Percentiles rank a stretch among this genome's conserved stretches.
Conservation (phyloP, 768 basidiomycete species). For the Boletus patriciae region DNA sequence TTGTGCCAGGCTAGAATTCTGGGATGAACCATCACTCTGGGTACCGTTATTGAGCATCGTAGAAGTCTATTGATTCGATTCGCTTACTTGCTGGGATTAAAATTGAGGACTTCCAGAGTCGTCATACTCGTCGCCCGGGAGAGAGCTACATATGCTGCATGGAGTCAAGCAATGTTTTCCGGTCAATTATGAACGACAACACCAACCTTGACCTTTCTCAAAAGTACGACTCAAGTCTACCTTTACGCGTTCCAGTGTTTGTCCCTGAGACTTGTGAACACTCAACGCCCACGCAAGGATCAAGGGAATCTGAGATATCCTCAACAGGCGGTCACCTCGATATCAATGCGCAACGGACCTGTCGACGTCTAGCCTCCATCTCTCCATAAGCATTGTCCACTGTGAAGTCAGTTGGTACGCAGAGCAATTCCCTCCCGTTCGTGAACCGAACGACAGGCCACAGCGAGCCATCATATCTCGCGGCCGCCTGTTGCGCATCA, state of each 20-base stretch:
- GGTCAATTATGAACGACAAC: background rate
- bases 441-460: slow-evolving; percentile 68
- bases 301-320: slow-evolving; percentile 48
- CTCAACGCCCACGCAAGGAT: slow-evolving; percentile 86
- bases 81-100: slow-evolving; percentile 56
- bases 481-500: slow-evolving; percentile 13
- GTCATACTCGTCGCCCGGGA: slow-evolving; percentile 72
- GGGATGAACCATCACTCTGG: slow-evolving; percentile 64
- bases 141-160: slow-evolving; percentile 65
- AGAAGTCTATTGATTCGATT: background rate
- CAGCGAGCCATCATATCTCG: slow-evolving; percentile 26
- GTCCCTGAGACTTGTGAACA: slow-evolving; percentile 89
- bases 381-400: slow-evolving; percentile 58
- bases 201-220: slow-evolving; percentile 73
- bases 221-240: slow-evolving; percentile 76
- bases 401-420: slow-evolving; percentile 60
- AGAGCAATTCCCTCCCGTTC: slow-evolving; percentile 45
- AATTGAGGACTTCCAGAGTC: slow-evolving; percentile 62
- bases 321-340: background rate
- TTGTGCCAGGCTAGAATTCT: slow-evolving; percentile 61
- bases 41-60: background rate
- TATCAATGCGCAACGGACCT: slow-evolving; percentile 39
- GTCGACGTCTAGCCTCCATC: slow-evolving; percentile 58
- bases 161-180: background rate
- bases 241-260: slow-evolving; percentile 81